These are phyloP conservation scores for Cenchrus purpureus DNA, from an alignment of 176 grass and related monocot species.

Conservation along the genomic window DNA sequence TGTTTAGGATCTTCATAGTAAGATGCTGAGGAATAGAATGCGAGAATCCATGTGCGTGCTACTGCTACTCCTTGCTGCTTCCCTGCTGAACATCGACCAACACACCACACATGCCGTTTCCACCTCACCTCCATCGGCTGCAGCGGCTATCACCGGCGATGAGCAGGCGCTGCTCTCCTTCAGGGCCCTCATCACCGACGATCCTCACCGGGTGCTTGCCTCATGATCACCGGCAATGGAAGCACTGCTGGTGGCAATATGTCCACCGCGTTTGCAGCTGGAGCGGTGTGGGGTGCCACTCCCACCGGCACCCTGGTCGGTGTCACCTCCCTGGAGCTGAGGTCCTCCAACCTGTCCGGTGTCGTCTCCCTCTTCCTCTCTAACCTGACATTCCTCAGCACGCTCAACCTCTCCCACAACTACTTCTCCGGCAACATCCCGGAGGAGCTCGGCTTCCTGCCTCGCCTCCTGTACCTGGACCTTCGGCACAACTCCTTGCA, in stretches of 20 bases:
- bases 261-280: constrained; percentile 13
- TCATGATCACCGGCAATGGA: background rate
- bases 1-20: no score
- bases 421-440: background rate
- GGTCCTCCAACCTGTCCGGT: constrained; percentile 8
- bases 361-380: background rate
- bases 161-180: constrained; percentile 12
- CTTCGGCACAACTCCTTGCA: constrained; percentile 23
- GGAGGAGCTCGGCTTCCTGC: background rate
- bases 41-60: no score
- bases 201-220: background rate
- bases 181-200: background rate
- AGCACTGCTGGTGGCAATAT: background rate
- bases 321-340: constrained; percentile 31
- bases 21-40: no score
- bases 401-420: constrained; percentile 36
- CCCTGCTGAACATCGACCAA: background rate
- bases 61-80: background rate
- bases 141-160: background rate
- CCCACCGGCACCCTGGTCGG: constrained; percentile 1
- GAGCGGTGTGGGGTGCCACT: constrained; percentile 29
- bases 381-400: constrained; percentile 39
- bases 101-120: background rate
- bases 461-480: constrained; percentile 20
- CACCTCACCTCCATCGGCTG: background rate